Base-by-base conservation (phyloP, 2,329 filamentous ascomycete species). In the Colletotrichum sp. region DNA sequence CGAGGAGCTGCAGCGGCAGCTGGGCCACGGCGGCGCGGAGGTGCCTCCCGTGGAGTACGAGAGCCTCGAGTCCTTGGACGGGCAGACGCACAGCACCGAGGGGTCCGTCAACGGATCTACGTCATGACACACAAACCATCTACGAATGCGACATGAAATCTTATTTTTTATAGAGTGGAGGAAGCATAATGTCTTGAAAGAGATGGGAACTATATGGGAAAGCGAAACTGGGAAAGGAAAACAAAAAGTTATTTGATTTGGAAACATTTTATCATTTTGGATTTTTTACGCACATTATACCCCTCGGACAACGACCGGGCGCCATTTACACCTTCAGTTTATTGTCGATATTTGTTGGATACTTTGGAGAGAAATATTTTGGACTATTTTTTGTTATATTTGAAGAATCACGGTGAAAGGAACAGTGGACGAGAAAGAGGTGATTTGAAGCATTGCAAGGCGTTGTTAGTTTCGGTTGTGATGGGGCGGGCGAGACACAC, bases 41-140 rank as follows among this genome's bases (percentile, higher is more conserved):
- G 55, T 85, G 75, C 83, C 84, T 18, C 84, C 83, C 4, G 78
- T 85, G 55, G 83, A 85, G 73, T 87, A 88, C 26, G 86, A 88
- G 30, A 79, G 83, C 49, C 83, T 89, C 28, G 84, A 86, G 78
- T 80, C 82, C 1, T 79, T 86, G 9, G 85, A 86, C 52, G 75
- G 71, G 13, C 59, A 70, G 34, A 9, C 63, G n/a, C 73, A 76
- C 32, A 76, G 73, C 73, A 57, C 70, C n/a, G 70, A 73, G 64
- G 73, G 73, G 21, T 72, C 73, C 39, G 63, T 71, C 28, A 52
- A 52, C 44, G 44, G 44, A 21, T 52, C 44, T 21, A 68, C 36
- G 3, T 66, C 34, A 52, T 66, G 30, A 49, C 26, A 30, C 24
- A 52, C 6, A 1, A n/a, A 26, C 36, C 36, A 18, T 13, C 24